Evolutionary conservation across 1,284 basidiomycete genomes (phyloP).

Genomic region (Papiliotrema nemorosa): DNA sequence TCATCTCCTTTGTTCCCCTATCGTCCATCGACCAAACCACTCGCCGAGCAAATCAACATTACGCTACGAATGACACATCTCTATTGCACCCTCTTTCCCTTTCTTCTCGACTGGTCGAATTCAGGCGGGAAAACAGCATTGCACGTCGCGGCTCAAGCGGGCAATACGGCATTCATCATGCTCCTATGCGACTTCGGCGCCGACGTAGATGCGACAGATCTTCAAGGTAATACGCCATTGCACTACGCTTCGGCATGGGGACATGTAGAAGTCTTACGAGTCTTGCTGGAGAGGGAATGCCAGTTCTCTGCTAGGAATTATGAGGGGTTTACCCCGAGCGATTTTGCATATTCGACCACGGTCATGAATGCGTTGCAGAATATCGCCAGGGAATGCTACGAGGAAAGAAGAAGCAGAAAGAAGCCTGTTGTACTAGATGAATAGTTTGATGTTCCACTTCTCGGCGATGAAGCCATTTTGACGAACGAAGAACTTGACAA

Average conservation of each 20-base stretch:
- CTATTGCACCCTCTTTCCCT: conserved; percentile 52
- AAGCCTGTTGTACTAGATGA: no score
- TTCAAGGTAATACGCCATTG: conserved; percentile 84
- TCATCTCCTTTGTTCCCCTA: conserved; percentile 28
- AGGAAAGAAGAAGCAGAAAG: conserved; percentile 12
- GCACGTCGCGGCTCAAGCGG: conserved; percentile 80
- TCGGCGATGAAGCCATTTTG: no score
- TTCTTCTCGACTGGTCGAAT: conserved; percentile 87
- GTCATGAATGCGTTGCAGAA: conserved; percentile 27
- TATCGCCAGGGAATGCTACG: conserved; percentile 29
- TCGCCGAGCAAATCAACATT: conserved; percentile 20
- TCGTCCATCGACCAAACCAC: conserved; percentile 8
- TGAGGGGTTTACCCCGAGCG: conserved; percentile 82
- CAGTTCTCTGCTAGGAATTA: conserved; percentile 76
- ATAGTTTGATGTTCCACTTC: no score
- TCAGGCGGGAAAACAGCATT: conserved; percentile 81
- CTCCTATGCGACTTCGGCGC: conserved; percentile 76
- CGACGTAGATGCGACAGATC: conserved; percentile 80
- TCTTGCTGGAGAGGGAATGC: conserved; percentile 84
- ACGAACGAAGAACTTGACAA: no score
- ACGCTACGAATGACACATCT: conserved; percentile 34
- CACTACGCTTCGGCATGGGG: conserved; percentile 60
- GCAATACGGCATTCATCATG: conserved; percentile 77
- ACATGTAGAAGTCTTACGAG: conserved; percentile 65
- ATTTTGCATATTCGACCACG: conserved; percentile 76